These are phyloP conservation scores for Lentinula guzmanii DNA, from an alignment of 768 basidiomycete species.

Conservation along the genomic window DNA sequence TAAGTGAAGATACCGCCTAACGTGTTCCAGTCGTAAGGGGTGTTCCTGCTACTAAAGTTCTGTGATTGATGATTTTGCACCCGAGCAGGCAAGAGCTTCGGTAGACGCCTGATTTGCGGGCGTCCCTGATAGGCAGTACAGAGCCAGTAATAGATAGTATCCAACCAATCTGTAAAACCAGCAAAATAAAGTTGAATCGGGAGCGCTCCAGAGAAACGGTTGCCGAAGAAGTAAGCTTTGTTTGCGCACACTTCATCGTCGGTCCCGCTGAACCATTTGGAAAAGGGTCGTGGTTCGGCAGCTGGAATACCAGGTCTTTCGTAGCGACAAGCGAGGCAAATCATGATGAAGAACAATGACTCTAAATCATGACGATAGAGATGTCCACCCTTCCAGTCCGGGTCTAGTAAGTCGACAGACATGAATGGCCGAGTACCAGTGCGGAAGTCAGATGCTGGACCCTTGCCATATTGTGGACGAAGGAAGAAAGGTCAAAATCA, in stretches of 20 bases:
- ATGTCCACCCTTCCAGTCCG: background rate
- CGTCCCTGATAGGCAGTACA: too few relatives aligned
- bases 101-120: too few relatives aligned
- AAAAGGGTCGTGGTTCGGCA: background rate
- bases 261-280: background rate
- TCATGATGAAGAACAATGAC: constrained; percentile 5
- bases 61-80: background rate
- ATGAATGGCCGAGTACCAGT: constrained; percentile 3
- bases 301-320: background rate
- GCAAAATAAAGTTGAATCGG: too few relatives aligned
- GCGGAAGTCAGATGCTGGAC: background rate
- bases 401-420: background rate
- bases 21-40: background rate
- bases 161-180: too few relatives aligned
- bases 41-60: background rate
- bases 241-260: too few relatives aligned
- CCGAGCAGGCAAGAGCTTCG: background rate
- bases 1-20: background rate
- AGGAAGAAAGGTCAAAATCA: constrained; percentile 9
- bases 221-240: too few relatives aligned
- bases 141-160: too few relatives aligned
- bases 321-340: background rate
- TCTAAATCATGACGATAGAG: constrained; percentile 8
- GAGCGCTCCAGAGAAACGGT: too few relatives aligned
- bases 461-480: background rate